A percentile compares a stretch with the other conserved stretches of the same genome.
Evolutionary conservation across 1,284 basidiomycete species (phyloP).

Genomic region (Kwoniella shivajii): DNA sequence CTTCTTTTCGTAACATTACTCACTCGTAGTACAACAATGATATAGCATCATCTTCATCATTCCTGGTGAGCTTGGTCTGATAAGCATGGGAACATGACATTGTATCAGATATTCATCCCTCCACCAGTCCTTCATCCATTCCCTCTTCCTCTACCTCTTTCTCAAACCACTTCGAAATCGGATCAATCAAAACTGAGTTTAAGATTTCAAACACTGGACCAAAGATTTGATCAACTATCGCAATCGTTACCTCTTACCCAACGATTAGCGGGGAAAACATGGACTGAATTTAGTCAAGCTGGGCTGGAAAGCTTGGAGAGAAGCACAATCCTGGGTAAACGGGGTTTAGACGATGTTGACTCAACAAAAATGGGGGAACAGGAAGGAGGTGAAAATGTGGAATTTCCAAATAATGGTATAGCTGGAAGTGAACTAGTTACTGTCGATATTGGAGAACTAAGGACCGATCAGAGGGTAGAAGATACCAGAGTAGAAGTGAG

Average conservation of each 20-base stretch:
- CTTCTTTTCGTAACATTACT: too few species aligned
- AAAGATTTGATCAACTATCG: background rate
- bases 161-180: background rate
- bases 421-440: too few species aligned
- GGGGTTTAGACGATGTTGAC: too few species aligned
- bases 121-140: constrained; percentile 5
- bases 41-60: too few species aligned
- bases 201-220: background rate
- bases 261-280: background rate
- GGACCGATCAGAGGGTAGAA: too few species aligned
- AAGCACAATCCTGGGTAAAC: constrained; percentile 6
- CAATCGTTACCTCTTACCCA: background rate
- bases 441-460: too few species aligned
- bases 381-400: background rate
- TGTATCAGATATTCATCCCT: constrained; percentile 23
- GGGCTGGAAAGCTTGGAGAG: constrained; percentile 10
- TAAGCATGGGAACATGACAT: constrained; percentile 8
- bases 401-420: background rate
- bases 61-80: too few species aligned
- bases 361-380: background rate
- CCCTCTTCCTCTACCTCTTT: background rate
- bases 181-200: background rate
- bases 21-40: too few species aligned
- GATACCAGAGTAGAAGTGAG: background rate
- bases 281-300: constrained; percentile 3